Conservation (phyloP, 768 basidiomycete genomes). For the Leccinum sublutescens region DNA sequence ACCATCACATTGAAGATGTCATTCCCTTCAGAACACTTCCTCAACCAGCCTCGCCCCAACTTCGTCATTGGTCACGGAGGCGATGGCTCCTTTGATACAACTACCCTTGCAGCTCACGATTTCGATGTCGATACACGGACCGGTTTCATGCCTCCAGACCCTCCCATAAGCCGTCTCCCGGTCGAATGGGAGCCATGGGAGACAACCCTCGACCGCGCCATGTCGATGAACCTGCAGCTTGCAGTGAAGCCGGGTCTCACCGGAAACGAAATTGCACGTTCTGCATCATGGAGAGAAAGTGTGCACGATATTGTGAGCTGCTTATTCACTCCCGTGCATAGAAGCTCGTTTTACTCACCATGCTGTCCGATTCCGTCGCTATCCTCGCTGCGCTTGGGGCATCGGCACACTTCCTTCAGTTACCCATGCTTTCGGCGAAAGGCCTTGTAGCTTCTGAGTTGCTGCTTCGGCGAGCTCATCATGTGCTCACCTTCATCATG, state of each 20-base stretch:
- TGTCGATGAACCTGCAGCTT: slow-evolving; percentile 50
- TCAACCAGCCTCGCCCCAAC: slow-evolving; percentile 36
- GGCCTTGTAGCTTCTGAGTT: slow-evolving; percentile 50
- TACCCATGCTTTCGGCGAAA: slow-evolving; percentile 50
- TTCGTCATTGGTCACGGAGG: slow-evolving; percentile 17
- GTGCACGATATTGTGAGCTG: slow-evolving; percentile 47
- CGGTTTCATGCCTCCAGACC: slow-evolving; percentile 86
- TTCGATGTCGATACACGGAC: slow-evolving; percentile 92
- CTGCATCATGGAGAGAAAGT: slow-evolving; percentile 51
- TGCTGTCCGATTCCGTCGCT: not conserved
- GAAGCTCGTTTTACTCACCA: not conserved
- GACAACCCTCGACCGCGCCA: slow-evolving; percentile 48
- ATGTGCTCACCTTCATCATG: slow-evolving; percentile 68
- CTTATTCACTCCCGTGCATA: not conserved
- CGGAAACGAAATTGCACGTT: slow-evolving; percentile 37
- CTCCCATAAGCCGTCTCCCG: slow-evolving; percentile 65
- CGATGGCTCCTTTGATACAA: slow-evolving; percentile 42
- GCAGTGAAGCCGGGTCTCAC: slow-evolving; percentile 44
- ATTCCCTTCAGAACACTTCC: slow-evolving; percentile 32
- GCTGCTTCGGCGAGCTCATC: slow-evolving; percentile 67
- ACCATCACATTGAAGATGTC: slow-evolving; percentile 4
- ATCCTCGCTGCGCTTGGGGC: not conserved
- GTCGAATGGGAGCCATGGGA: slow-evolving; percentile 74
- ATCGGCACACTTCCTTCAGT: slow-evolving; percentile 34
- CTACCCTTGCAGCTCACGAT: slow-evolving; percentile 76